Evolutionary conservation across 306 rosid species (phyloP), one percentile per base, ranked within the genome.

Genomic region (Sindora glabra): DNA sequence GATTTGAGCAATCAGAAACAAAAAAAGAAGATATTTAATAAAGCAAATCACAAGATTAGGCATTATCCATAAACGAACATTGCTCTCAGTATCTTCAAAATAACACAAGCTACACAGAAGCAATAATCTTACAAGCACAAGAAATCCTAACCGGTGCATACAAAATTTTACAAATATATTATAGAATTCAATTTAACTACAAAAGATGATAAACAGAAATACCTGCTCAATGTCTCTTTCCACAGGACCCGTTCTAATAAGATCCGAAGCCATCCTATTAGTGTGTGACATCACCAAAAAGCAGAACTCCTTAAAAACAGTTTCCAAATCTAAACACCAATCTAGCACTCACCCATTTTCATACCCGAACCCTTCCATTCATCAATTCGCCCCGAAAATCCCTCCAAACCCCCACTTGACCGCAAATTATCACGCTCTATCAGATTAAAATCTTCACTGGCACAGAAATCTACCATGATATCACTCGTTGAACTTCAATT

Each of bases 161-260:
- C 13, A 23, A 5, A 42, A 44, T 55, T 48, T 25, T 41, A 37
- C 44, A 51, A 11, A 33, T 29, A n/a, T 40, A 65, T 30, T 10
- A 47, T 33, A 73, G n/a, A 44, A 22, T 21, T 47, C 26, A 24
- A 48, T 34, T 45, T 34, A 72, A 41, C 8, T 37, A 22, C 16
- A 56, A 13, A 69, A 64, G 29, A 71, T 64, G 64, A 27, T 64
- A 37, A 55, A 62, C 42, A 69, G 15, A 23, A n/a, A 46, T 73
- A 92, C 99, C 99, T 92, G 99, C 71, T 92, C 99, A 55, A 68
- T 77, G 77, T 92, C 99, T 78, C 99, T 80, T 77, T 92, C 99
- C 22, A 73, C 86, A 3, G 88, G 69, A 30, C 97, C 95, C 59
- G 87, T 75, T 89, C 86, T 86, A 80, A 82, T 86, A 68, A 80